Evolutionary conservation across 176 grass and related monocot species (phyloP).

Genomic region (Aegilops tauschii): DNA sequence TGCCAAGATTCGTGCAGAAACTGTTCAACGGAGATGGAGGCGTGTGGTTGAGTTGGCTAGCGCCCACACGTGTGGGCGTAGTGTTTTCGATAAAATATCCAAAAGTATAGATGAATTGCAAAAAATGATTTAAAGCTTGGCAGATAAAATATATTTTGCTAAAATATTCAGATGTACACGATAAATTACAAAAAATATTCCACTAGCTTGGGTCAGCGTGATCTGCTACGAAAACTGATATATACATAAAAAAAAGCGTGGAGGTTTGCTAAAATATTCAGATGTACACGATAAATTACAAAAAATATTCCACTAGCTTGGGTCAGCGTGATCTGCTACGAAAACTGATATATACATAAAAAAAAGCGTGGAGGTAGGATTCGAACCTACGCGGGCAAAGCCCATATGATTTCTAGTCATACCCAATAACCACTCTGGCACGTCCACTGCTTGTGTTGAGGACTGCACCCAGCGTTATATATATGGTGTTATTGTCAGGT

Average conservation of each 20-base stretch:
- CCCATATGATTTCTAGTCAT: conserved; percentile 68
- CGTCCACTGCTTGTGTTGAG: conserved; percentile 23
- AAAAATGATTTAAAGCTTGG: background rate
- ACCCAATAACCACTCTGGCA: conserved; percentile 98
- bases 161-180: background rate
- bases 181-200: background rate
- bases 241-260: too few relatives aligned
- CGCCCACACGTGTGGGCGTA: too few relatives aligned
- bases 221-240: background rate
- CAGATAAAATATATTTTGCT: background rate
- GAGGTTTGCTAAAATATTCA: background rate
- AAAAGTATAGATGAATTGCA: too few relatives aligned
- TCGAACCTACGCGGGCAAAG: conserved; percentile 68
- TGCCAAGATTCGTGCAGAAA: too few relatives aligned
- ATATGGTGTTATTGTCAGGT: too few relatives aligned
- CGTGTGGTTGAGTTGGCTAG: too few relatives aligned
- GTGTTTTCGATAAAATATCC: too few relatives aligned
- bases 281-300: background rate
- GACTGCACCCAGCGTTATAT: accelerated
- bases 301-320: too few relatives aligned
- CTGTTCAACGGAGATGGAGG: too few relatives aligned
- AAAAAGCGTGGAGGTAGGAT: conserved; percentile 68
- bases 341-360: background rate
- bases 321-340: background rate
- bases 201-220: too few relatives aligned